A percentile compares a stretch with the other conserved stretches of the same genome.
Evolutionary conservation across 345 rosid genomes (phyloP).

Genomic region (Corymbia maculata): DNA sequence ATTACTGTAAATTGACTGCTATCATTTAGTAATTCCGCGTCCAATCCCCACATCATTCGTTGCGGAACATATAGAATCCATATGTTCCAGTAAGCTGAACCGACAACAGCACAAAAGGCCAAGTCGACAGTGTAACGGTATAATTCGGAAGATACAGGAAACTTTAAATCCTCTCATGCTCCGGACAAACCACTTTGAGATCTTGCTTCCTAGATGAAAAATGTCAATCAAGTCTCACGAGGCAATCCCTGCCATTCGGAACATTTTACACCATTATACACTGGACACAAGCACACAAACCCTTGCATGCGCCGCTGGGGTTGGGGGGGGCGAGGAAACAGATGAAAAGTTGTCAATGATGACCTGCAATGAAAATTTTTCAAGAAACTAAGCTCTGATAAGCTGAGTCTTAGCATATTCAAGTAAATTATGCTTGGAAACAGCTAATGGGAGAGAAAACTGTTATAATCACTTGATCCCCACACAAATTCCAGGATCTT

Average conservation of each 20-base stretch:
- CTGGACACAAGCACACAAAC: no score
- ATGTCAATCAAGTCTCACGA: neutral
- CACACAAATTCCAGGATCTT: neutral
- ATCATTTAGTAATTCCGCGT: neutral
- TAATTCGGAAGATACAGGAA: neutral
- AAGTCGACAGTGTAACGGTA: neutral
- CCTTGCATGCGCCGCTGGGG: no score
- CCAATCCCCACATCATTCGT: neutral
- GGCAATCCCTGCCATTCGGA: accelerated
- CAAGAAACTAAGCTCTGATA: neutral
- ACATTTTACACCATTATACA: no score
- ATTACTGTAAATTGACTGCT: neutral
- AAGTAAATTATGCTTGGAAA: neutral
- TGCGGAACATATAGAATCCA: neutral
- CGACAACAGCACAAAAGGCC: neutral
- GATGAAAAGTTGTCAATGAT: neutral
- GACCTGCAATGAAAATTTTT: neutral
- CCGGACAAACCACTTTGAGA: neutral
- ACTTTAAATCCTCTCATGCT: neutral
- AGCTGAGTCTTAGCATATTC: neutral
- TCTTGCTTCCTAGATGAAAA: neutral
- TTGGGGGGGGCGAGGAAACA: no score
- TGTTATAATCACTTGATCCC: neutral
- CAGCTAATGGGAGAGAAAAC: neutral
- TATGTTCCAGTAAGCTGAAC: neutral